Percentiles rank a stretch among this genome's conserved stretches.
Evolutionary conservation across 306 rosid genomes (phyloP).

Genomic region (Casuarina glauca): DNA sequence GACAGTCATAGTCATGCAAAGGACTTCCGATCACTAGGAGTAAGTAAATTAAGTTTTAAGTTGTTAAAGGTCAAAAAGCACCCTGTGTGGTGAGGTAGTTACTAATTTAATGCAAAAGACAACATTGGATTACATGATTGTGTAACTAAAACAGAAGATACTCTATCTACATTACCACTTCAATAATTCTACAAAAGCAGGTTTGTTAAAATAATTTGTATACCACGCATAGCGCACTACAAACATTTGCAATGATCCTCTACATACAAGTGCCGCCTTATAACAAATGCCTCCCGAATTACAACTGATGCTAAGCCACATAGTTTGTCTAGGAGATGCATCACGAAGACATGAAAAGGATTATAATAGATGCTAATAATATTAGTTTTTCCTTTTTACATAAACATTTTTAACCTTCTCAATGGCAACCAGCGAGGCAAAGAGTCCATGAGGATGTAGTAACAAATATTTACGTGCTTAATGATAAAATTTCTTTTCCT

Average conservation of each 20-base stretch:
- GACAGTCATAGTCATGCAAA: background rate
- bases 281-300: background rate
- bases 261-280: background rate
- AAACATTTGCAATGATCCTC: background rate
- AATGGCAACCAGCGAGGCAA: background rate
- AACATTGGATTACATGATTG: background rate
- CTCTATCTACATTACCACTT: background rate
- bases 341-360: background rate
- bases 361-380: background rate
- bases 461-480: background rate
- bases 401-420: background rate
- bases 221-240: background rate
- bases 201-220: no score
- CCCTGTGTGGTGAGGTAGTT: background rate
- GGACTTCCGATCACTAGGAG: background rate
- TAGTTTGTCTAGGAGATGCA: background rate
- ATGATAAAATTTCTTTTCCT: background rate
- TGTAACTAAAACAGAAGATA: background rate
- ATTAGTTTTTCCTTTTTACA: background rate
- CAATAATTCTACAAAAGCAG: no score
- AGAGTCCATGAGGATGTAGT: background rate
- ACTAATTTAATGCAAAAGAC: background rate
- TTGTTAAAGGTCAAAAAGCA: background rate
- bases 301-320: background rate
- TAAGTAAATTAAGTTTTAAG: background rate